Percentiles rank a stretch among this genome's conserved stretches.
Conservation (phyloP, 192 early-diverging fungal genomes). For the Coemansia sp. region DNA sequence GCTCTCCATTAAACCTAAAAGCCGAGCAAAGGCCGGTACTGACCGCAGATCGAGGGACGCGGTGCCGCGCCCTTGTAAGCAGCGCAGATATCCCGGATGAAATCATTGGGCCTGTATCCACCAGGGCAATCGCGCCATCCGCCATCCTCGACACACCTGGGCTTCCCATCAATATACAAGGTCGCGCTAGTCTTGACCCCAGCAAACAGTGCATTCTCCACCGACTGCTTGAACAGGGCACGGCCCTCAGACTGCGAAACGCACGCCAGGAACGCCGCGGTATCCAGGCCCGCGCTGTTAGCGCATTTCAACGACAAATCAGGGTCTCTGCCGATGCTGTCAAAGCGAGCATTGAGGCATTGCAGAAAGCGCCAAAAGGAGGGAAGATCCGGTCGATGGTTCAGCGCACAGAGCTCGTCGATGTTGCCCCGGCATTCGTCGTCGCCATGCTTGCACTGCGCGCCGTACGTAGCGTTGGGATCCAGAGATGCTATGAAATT, state of each 20-base stretch:
- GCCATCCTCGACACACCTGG: constrained; percentile 62
- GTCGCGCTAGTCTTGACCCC: constrained; percentile 60
- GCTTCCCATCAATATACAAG: constrained; percentile 58
- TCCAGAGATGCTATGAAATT: constrained; percentile 53
- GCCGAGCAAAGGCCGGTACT: constrained; percentile 8
- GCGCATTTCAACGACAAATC: constrained; percentile 37
- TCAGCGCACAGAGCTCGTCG: constrained; percentile 45
- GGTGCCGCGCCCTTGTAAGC: constrained; percentile 35
- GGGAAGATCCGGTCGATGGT: constrained; percentile 26
- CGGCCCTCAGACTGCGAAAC: constrained; percentile 36
- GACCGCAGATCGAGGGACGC: constrained; percentile 34
- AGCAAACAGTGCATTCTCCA: constrained; percentile 46
- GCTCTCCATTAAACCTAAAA: neutral
- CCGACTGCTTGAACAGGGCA: constrained; percentile 51
- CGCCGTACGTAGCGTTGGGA: constrained; percentile 28
- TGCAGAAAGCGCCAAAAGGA: constrained; percentile 43
- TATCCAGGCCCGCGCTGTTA: constrained; percentile 40
- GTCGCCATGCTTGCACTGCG: constrained; percentile 55
- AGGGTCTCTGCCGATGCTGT: constrained; percentile 23
- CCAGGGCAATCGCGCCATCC: constrained; percentile 50
- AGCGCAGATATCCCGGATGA: constrained; percentile 49
- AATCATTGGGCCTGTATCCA: constrained; percentile 32
- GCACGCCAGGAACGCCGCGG: constrained; percentile 47
- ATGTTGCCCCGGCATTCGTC: constrained; percentile 55
- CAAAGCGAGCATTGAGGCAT: constrained; percentile 31